A percentile compares a stretch with the other conserved stretches of the same genome.
Evolutionary conservation across 345 rosid species (phyloP).

Genomic region (Bretschneidera sinensis): DNA sequence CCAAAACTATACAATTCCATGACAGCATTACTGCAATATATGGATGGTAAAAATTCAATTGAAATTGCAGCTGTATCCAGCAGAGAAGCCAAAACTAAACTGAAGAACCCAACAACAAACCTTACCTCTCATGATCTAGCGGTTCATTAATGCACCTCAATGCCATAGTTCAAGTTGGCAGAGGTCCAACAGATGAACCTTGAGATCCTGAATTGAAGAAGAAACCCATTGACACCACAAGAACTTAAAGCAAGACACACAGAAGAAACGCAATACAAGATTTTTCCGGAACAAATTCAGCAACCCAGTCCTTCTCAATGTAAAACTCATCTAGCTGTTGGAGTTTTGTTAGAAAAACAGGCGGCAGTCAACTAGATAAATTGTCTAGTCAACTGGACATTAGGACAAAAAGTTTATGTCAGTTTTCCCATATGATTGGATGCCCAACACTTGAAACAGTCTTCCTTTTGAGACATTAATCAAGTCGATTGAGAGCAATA

Average conservation of each 20-base stretch:
- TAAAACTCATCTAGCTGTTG: slow-evolving; percentile 21
- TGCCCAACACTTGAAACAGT: too few relatives aligned
- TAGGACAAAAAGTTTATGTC: too few relatives aligned
- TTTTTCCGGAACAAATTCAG: slow-evolving; percentile 17
- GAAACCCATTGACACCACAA: slow-evolving; percentile 11
- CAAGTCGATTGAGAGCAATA: too few relatives aligned
- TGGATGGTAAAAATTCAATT: not conserved
- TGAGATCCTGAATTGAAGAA: slow-evolving; percentile 12
- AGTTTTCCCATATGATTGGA: too few relatives aligned
- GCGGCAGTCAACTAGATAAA: too few relatives aligned
- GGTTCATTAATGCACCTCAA: not conserved
- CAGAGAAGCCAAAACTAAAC: not conserved
- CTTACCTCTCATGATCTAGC: slow-evolving; percentile 5
- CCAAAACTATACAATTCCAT: not conserved
- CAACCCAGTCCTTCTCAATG: slow-evolving; percentile 16
- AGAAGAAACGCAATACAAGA: slow-evolving; percentile 4
- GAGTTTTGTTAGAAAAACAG: too few relatives aligned
- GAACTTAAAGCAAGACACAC: slow-evolving; percentile 24
- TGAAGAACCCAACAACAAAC: not conserved
- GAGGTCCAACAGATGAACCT: slow-evolving; percentile 16
- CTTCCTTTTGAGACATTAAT: too few relatives aligned
- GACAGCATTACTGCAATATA: not conserved
- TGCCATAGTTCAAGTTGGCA: slow-evolving; percentile 25
- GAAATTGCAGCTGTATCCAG: too few relatives aligned
- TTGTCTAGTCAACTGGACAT: too few relatives aligned